phyloP scores from a whole-genome alignment of 129 eudicot genomes.

The Rutidosis leptorrhynchoides region DNA sequence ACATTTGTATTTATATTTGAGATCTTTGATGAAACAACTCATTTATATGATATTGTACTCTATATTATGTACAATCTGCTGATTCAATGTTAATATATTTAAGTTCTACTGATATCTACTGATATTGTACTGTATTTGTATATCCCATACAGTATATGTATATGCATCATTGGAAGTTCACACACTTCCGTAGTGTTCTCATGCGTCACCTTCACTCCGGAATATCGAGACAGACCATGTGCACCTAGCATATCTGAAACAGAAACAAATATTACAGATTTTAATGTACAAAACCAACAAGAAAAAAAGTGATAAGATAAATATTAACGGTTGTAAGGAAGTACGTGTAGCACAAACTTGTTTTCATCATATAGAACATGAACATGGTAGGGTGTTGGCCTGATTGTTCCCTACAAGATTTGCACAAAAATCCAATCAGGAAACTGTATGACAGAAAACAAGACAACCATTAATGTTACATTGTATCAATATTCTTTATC shows the following conservation, averaged over 20 bases:
- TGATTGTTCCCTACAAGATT: too few species aligned
- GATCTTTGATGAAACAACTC: too few species aligned
- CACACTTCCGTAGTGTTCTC: constrained; percentile 22
- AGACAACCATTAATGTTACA: background rate
- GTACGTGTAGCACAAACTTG: constrained; percentile 71
- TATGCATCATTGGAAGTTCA: constrained; percentile 38
- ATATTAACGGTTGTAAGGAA: background rate
- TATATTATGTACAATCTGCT: too few species aligned
- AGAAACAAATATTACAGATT: background rate
- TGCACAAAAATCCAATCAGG: background rate
- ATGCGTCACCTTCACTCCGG: constrained; percentile 36
- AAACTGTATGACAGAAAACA: background rate
- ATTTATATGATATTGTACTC: too few species aligned
- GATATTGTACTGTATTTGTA: too few species aligned
- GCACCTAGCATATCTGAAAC: constrained; percentile 68
- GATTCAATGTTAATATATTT: too few species aligned
- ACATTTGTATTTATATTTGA: too few species aligned
- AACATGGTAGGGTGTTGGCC: constrained; percentile 83
- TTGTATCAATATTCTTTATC: constrained; percentile 30
- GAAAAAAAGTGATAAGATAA: background rate
- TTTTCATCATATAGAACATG: constrained; percentile 76
- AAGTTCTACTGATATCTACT: too few species aligned
- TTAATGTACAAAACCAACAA: background rate
- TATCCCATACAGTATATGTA: too few species aligned
- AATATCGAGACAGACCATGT: constrained; percentile 73